Base-by-base conservation (phyloP, 495 filamentous ascomycete genomes). In the Tuber microsphaerosporum region DNA sequence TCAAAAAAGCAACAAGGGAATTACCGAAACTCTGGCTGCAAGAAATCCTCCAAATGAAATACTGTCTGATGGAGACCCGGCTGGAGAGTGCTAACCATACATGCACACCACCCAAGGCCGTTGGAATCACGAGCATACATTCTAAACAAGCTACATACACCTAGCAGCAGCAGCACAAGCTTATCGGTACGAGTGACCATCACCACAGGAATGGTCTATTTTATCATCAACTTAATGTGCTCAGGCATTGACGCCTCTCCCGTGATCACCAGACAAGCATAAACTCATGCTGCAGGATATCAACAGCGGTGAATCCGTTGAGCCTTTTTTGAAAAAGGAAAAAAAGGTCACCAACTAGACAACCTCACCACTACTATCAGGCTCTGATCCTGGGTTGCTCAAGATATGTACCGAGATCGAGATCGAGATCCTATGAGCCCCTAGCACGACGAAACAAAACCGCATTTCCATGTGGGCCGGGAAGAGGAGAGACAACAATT, bases 231-330 rank as follows among this genome's bases (percentile, higher is more conserved):
- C 56, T 65, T 65, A 34, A 65, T 65, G 56, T 65, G 56, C 56
- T 65, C 56, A 65, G 56, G 14, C 56, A 65, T 65, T 65, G 56
- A 26, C 56, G 56, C 56, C 56, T 65, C 56, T 65, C 56, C 56
- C 56, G 51, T 31, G 56, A 65, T 65, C 56, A 65, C 56, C 56
- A 65, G 56, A 65, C 56, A 34, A 26, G 56, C 56, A 65, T 65
- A 31, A 65, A 65, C 56, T 34, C 56, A 34, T 65, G 14, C 14
- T 65, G 56, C 56, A 34, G 26, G 56, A 19, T 26, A 31, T 31
- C 10, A 65, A 34, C 56, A 65, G 26, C 56, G 56, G 26, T 65
- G n/a, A 34, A 65, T 34, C 26, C 56, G 14, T 65, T 65, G 56
- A 65, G 56, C 56, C 56, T 65, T 65, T 65, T 65, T 65, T 65